Evolutionary conservation across 2,329 filamentous ascomycete species (phyloP), one percentile per base, ranked within the genome.

Genomic region (Diplodia mutila): DNA sequence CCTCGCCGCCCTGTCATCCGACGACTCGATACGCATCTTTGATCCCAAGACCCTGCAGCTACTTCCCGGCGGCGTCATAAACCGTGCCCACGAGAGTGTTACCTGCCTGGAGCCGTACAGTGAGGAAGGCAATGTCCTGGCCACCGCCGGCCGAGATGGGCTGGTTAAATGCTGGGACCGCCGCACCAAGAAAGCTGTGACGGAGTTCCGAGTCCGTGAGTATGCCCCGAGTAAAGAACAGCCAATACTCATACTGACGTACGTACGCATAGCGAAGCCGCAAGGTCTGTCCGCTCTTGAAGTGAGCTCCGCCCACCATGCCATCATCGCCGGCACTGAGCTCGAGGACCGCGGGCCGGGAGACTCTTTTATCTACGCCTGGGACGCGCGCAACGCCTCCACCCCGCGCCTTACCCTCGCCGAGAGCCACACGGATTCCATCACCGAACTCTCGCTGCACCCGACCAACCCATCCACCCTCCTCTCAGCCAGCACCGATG

Each of bases 401-500:
- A 69, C 69, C 6, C 80, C 82, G 4, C 68, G 78, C 3, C 75
- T 80, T 27, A 73, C 77, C 32, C 81, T 82, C 69, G 73, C 77
- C 25, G 83, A 85, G 68, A 82, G 80, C 3, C 83, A 85, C 68
- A 84, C 80, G 66, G 87, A 90, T 74, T 87, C 87, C 66, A 82
- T 90, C 66, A 89, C 87, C 55, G 70, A 83, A 82, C 78, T 89
- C 1, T 82, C 84, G 74, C 88, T 89, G 73, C 89, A 91, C 76
- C 88, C 89, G 0, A 80, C 78, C 2, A 81, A 86, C 59, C 83
- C 86, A 0, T 83, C 85, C 53, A 81, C 91, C 18, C 85, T 94
- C 6, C 83, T 94, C 12, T 92, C 91, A 1, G 91, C 90, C 52
- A 92, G 90, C 46, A 94, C 91, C 16, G 92, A 95, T 78, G 91